Evolutionary conservation across 2,329 filamentous ascomycete species (phyloP).

Genomic region (Epichloe sp.): DNA sequence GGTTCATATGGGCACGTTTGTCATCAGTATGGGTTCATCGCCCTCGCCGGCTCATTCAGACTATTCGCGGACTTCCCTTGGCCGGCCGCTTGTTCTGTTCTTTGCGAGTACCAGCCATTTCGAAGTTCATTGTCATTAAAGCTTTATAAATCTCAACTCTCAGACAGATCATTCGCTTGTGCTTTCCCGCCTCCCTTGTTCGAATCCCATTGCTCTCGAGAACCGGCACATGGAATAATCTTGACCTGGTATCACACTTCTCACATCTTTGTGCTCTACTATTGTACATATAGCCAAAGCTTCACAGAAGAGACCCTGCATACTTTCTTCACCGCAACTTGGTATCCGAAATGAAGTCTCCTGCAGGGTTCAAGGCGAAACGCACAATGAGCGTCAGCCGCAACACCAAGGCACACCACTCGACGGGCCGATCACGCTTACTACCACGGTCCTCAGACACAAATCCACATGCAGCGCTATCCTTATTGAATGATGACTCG

Average conservation of each 20-base stretch:
- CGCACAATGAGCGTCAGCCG: conserved; percentile 34
- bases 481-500: conserved; percentile 38
- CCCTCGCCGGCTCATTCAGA: neutral
- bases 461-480: conserved; percentile 29
- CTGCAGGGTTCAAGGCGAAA: conserved; percentile 28
- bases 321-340: neutral
- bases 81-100: neutral
- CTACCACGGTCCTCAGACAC: conserved; percentile 42
- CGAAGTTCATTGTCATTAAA: too few species aligned
- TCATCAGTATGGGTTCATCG: neutral
- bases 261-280: too few species aligned
- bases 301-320: neutral
- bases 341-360: conserved; percentile 33
- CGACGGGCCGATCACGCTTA: conserved; percentile 37
- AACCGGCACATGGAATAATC: neutral
- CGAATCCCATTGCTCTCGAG: too few species aligned
- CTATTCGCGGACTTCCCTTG: neutral
- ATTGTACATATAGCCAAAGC: too few species aligned
- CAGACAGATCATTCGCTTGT: too few species aligned
- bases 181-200: too few species aligned
- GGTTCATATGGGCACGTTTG: neutral
- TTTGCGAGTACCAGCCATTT: neutral
- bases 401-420: conserved; percentile 39
- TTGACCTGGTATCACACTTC: neutral
- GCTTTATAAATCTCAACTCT: too few species aligned